Evolutionary conservation across 352 stramenopile species (phyloP), one percentile per base, ranked within the genome.

Genomic region (Pythium oligandrum): DNA sequence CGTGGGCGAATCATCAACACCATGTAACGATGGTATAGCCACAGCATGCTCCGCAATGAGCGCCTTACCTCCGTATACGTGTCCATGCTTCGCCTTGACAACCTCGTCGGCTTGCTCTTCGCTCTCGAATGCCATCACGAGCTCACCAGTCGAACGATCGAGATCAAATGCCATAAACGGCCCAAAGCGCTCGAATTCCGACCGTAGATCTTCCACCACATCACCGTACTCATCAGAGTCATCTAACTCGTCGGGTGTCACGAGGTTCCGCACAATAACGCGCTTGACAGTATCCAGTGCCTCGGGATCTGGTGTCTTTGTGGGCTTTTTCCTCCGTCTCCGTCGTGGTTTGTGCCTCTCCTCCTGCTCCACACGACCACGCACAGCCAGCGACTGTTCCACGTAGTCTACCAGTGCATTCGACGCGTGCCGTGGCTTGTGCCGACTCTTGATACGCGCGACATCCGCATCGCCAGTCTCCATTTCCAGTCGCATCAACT

Each of bases 211-310:
- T 4, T 63, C 53, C 12, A 68, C 26, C 0, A 75, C 44, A 53
- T 81, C 73, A 10, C 35, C 51, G 9, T 58, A 68, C 55, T 85
- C 71, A 36, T 85, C 71, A 3, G 65, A 54, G 9, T 82, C 65
- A 6, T 73, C 58, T 2, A 85, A 11, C 26, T 85, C 75, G 33
- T 63, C 62, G 0, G 49, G 30, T 1, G 48, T 55, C 6, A 68
- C 10, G 40, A 80, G 56, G 0, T 63, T 63, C 6, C 46, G 32
- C 17, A 67, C 47, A 6, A 52, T 6, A 31, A 57, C 50, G 26
- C 40, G 2, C 36, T 26, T 26, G 17, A 26, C 17, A 26, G 17
- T 26, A 26, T 26, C 17, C 17, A 26, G 17, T 26, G 17, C 17
- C 17, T 26, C 17, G 17, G 17, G 17, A 26, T 26, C 17, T 26